Conservation (phyloP, 306 rosid species). For the Benincasa hispida region DNA sequence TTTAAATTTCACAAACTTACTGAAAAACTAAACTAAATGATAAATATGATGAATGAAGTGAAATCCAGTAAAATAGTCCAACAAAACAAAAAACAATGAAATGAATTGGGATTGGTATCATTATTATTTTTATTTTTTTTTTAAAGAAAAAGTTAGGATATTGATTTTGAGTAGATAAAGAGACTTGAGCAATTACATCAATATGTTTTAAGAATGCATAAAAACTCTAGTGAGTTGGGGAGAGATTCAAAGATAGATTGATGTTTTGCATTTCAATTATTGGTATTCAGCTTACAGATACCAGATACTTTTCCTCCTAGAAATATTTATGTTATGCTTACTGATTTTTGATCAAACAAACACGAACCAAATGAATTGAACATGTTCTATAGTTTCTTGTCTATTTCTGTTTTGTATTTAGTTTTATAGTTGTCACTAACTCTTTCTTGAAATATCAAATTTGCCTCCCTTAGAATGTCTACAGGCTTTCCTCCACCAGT, state of each 20-base stretch:
- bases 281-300: neutral
- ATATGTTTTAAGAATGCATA: neutral
- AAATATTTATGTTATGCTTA: neutral
- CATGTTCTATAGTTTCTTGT: neutral
- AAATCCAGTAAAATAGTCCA: neutral
- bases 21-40: too few relatives aligned
- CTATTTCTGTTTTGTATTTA: neutral
- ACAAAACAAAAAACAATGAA: neutral
- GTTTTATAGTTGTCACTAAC: neutral
- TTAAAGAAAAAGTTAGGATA: neutral
- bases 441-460: neutral
- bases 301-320: neutral
- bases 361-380: neutral
- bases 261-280: neutral
- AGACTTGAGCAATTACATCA: too few relatives aligned
- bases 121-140: neutral
- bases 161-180: neutral
- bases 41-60: too few relatives aligned
- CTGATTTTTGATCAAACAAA: neutral
- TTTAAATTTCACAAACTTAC: too few relatives aligned
- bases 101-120: neutral
- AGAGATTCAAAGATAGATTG: neutral
- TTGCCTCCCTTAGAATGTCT: neutral
- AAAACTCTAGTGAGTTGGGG: neutral
- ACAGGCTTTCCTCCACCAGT: neutral